phyloP scores from a whole-genome alignment of 2,329 filamentous ascomycete genomes.

The Rutstroemia sp. region DNA sequence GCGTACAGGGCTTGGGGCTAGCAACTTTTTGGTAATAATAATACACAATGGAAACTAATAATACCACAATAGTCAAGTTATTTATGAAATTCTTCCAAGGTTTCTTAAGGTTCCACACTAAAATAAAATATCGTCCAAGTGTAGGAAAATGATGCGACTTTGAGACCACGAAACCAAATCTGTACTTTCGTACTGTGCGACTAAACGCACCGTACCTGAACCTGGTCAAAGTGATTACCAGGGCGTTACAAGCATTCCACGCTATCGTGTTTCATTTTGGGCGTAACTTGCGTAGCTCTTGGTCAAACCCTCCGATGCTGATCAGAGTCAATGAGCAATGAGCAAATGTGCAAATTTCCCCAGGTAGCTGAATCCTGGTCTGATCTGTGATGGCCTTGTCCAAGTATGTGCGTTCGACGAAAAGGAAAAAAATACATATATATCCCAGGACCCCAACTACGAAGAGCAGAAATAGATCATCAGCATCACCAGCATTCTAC shows the following conservation, averaged over 20 bases:
- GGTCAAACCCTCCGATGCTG: constrained; percentile 8
- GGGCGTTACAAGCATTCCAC: constrained; percentile 24
- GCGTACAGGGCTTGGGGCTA: no score
- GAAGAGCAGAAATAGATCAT: background rate
- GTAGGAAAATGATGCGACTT: background rate
- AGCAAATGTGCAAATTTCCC: constrained; percentile 9
- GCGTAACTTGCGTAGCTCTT: constrained; percentile 11
- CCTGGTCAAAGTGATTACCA: constrained; percentile 6
- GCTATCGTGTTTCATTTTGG: constrained; percentile 29
- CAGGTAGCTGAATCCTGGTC: constrained; percentile 6
- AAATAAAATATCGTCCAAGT: constrained; percentile 6
- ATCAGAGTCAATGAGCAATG: constrained; percentile 6
- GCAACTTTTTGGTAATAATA: no score
- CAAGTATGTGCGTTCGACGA: background rate
- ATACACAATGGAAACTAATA: no score
- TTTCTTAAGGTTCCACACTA: background rate
- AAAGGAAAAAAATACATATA: constrained; percentile 7
- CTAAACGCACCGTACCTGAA: constrained; percentile 6
- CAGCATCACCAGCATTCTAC: constrained; percentile 3
- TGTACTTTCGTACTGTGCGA: background rate
- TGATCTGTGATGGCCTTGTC: constrained; percentile 1
- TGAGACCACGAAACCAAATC: background rate
- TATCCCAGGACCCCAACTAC: constrained; percentile 9
- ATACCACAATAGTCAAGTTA: no score
- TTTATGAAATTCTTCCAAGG: no score